phyloP scores from a whole-genome alignment of 225 moss, liverwort and hornwort genomes.

The Pleurozium schreberi region DNA sequence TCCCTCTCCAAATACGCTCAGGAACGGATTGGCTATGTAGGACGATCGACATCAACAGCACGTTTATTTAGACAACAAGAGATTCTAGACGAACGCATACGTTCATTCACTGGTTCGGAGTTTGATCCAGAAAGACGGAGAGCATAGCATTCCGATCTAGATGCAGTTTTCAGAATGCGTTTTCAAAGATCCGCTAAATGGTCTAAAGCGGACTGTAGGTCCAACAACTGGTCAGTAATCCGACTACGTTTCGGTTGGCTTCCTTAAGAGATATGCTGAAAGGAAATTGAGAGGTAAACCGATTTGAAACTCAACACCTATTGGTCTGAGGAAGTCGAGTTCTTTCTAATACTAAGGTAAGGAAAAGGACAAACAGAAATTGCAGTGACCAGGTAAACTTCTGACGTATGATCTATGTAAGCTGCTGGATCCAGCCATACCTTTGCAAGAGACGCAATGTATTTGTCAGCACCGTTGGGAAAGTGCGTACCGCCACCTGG shows the following conservation, averaged over 20 bases:
- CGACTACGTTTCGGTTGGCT: background rate
- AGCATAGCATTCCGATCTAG: background rate
- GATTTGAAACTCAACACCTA: background rate
- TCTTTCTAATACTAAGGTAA: background rate
- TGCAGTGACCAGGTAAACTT: background rate
- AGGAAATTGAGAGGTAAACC: background rate
- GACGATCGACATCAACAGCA: background rate
- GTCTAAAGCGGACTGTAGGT: background rate
- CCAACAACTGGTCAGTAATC: background rate
- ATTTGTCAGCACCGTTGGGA: conserved; percentile 86
- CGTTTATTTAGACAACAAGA: background rate
- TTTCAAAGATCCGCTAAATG: background rate
- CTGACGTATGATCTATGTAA: background rate
- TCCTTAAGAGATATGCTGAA: background rate
- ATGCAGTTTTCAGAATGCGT: background rate
- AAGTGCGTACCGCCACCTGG: conserved; percentile 99
- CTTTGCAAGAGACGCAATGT: conserved; percentile 85
- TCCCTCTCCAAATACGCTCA: background rate
- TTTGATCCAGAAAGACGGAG: background rate
- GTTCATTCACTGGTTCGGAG: background rate
- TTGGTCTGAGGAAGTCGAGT: background rate
- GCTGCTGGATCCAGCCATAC: conserved; percentile 12
- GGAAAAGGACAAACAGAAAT: background rate
- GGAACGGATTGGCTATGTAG: background rate
- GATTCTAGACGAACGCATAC: background rate